phyloP scores from a whole-genome alignment of 2,329 filamentous ascomycete genomes.

The Aspergillus eucalypticola region DNA sequence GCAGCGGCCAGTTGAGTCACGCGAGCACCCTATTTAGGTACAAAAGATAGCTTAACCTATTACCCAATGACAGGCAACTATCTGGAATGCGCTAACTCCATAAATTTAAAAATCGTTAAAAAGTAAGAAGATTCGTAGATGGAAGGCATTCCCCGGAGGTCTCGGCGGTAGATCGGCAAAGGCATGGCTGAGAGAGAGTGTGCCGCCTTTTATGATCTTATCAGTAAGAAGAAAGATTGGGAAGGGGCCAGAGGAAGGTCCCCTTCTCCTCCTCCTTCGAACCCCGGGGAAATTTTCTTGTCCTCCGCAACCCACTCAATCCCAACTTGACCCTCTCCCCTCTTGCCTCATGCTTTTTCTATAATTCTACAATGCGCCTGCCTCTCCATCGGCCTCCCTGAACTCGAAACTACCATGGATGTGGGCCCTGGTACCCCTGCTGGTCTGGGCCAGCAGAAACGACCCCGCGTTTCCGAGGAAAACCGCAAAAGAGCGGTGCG shows the following conservation, averaged over 20 bases:
- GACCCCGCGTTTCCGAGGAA: constrained; percentile 44
- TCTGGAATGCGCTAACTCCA: neutral
- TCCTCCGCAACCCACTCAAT: neutral
- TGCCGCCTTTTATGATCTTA: constrained; percentile 1
- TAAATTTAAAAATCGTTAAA: too few relatives aligned
- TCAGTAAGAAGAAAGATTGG: neutral
- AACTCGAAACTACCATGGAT: constrained; percentile 32
- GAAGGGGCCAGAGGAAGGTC: neutral
- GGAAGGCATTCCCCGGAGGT: neutral
- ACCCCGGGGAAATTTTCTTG: constrained; percentile 4
- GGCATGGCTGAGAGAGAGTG: neutral
- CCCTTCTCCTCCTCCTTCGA: neutral
- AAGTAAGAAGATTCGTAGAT: too few relatives aligned
- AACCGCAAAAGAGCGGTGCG: constrained; percentile 44
- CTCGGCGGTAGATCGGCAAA: neutral
- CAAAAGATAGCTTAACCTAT: neutral
- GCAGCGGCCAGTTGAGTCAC: neutral
- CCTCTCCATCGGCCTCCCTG: constrained; percentile 26
- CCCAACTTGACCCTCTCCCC: neutral
- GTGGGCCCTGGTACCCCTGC: constrained; percentile 27
- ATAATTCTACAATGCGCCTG: constrained; percentile 28
- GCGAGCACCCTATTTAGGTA: neutral
- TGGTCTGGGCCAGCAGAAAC: constrained; percentile 35
- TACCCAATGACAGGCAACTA: too few relatives aligned
- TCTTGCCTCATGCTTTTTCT: neutral